Evolutionary conservation across 2,329 filamentous ascomycete genomes (phyloP), one percentile per base, ranked within the genome.

Genomic region (Fusarium gaditjirri): DNA sequence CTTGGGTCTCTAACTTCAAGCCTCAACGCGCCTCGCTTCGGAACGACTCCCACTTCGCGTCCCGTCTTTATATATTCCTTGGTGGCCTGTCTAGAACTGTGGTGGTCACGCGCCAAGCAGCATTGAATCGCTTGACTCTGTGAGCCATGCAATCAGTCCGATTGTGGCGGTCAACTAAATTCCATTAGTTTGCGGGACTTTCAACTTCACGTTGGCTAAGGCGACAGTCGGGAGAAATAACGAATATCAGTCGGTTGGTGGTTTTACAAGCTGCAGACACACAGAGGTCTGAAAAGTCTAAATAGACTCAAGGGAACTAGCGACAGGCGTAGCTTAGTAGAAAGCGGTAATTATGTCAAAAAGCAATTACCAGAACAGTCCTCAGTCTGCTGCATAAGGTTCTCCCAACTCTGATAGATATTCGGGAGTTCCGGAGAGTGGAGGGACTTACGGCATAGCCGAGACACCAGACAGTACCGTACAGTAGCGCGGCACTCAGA

Each of bases 371-470:
- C 16, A 23, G 60, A 39, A 47, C 36, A 25, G 56, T 27, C 25
- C 25, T 52, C 39, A 8, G 23, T 41, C 29, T 21, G 50, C 21
- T 44, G 17, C 23, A 49, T 53, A 33, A 49, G 46, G 42, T 52
- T 58, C 23, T 35, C 43, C 53, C 29, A 14, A 42, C 54, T 36
- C 13, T 50, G 43, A 61, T 25, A 61, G 39, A 33, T 55, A 53
- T 53, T 68, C 70, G 70, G 70, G 56, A 60, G 27, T 63, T 38
- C 70, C 70, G 70, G 61, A 56, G 57, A 60, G 65, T 70, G 70
- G 55, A 68, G 55, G 55, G 42, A 23, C 47, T 47, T 54, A 54
- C 70, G 70, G 70, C 39, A 60, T 57, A 64, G 66, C 66, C 70
- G 70, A 72, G 52, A 71, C 54, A 39, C 44, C 57, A 72, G 21